Base-by-base conservation (phyloP, 495 filamentous ascomycete species). In the Aspergillus biplanus region DNA sequence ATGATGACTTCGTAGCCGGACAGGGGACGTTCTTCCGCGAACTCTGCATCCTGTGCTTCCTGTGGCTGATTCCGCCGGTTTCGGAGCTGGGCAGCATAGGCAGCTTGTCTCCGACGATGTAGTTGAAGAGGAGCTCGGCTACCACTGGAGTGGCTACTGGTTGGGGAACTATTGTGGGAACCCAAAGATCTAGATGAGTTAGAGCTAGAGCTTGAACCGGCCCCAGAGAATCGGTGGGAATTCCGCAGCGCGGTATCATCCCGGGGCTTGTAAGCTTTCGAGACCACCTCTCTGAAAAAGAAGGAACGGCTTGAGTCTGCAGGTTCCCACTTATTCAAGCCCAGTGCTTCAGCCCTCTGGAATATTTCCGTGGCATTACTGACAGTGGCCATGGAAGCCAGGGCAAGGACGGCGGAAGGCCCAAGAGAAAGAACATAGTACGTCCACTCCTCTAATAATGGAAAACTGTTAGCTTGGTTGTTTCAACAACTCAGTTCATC, bases 201-300 rank as follows among this genome's bases (percentile, higher is more conserved):
- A 52, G 42, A 56, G 42, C 61, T 59, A 52, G 42, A 56, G 33
- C 59, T 62, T 50, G 65, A 59, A 46, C 64, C 57, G 13, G 66
- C 31, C 33, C 32, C 49, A 33, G 60, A 39, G n/a, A 42, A 18
- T 18, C 35, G 35, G 1, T 37, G 47, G 32, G 63, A 62, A 33
- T 60, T 56, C 15, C 55, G 63, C 16, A 47, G 16, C 5, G 66
- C 37, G 21, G 62, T 61, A 7, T 74, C 74, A 47, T 83, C 74
- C 33, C 76, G 75, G 35, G 82, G 80, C 59, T 85, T 81, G 69
- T 89, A 90, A 34, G 86, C 80, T 35, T 81, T 82, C 3, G 81
- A 77, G 16, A 89, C 76, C 0, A 86, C 86, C 71, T 89, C 85
- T 62, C 87, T 86, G 58, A 90, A 77, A 69, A 90, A 90, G 11